phyloP scores from a whole-genome alignment of 768 basidiomycete species.

The Rossbeevera mucosa region DNA sequence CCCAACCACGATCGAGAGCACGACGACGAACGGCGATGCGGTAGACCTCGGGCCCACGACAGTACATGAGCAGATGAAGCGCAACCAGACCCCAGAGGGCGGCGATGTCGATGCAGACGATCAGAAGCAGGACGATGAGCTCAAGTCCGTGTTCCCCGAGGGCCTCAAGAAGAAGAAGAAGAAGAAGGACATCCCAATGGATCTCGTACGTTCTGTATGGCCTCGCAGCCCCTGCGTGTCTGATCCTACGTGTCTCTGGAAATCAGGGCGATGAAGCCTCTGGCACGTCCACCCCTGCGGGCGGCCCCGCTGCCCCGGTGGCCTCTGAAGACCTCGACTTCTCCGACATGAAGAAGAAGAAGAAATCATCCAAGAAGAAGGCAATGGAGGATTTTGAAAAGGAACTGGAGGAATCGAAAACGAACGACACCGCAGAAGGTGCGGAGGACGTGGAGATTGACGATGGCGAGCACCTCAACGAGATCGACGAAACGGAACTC shows the following conservation, averaged over 20 bases:
- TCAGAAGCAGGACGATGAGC: conserved; percentile 66
- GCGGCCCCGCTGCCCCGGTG: conserved; percentile 34
- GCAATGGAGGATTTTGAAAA: conserved; percentile 94
- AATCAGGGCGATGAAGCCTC: conserved; percentile 58
- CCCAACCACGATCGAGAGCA: conserved; percentile 66
- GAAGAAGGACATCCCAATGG: conserved; percentile 85
- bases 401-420: conserved; percentile 71
- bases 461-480: conserved; percentile 60
- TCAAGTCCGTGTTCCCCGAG: conserved; percentile 76
- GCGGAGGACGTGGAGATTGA: conserved; percentile 52
- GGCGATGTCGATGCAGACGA: conserved; percentile 33
- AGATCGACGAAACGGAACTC: conserved; percentile 76
- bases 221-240: background rate
- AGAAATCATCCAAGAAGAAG: conserved; percentile 87
- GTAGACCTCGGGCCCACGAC: conserved; percentile 77
- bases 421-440: conserved; percentile 59
- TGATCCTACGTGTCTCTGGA: conserved; percentile 1
- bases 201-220: conserved; percentile 50
- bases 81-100: conserved; percentile 35
- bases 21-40: conserved; percentile 63
- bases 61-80: conserved; percentile 70
- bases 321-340: conserved; percentile 83
- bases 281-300: conserved; percentile 57
- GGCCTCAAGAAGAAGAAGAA: conserved; percentile 92
- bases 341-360: conserved; percentile 96